phyloP scores from a whole-genome alignment of 805 yeast genomes.

The Wickerhamiella brachini region DNA sequence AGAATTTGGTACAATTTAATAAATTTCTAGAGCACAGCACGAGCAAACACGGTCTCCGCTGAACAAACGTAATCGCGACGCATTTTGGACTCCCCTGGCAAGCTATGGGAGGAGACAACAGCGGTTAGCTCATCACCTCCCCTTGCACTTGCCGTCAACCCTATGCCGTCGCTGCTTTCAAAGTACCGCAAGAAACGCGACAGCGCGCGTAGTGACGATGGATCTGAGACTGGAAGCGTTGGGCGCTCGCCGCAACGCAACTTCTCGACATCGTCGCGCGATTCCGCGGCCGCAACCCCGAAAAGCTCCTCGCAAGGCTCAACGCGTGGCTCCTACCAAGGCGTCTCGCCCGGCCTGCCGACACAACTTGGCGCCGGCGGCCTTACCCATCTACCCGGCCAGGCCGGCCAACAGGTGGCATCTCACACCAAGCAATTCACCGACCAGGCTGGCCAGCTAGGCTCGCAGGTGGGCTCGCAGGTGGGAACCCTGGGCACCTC shows the following conservation, averaged over 20 bases:
- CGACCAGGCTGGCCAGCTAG: background rate
- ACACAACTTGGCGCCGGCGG: background rate
- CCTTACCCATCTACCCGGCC: background rate
- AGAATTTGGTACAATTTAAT: no score
- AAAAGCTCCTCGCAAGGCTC: background rate
- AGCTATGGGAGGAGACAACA: no score
- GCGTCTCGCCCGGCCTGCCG: background rate
- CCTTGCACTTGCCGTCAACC: background rate
- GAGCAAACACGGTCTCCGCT: no score
- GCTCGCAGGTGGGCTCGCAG: no score
- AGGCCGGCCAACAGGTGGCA: background rate
- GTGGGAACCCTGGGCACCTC: no score
- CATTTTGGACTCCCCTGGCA: no score
- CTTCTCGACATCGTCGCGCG: background rate
- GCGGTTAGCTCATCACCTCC: background rate
- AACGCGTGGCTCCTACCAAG: background rate
- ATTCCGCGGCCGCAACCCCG: background rate
- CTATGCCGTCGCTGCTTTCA: conserved; percentile 10
- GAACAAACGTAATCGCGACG: background rate
- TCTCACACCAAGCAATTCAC: background rate
- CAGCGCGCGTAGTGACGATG: conserved; percentile 2
- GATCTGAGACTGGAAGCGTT: background rate
- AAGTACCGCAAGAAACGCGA: conserved; percentile 18
- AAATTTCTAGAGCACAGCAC: no score
- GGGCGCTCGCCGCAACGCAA: conserved; percentile 2